These are phyloP conservation scores for Xylaria sp. DNA, from an alignment of 495 filamentous ascomycete genomes.

Conservation along the genomic window DNA sequence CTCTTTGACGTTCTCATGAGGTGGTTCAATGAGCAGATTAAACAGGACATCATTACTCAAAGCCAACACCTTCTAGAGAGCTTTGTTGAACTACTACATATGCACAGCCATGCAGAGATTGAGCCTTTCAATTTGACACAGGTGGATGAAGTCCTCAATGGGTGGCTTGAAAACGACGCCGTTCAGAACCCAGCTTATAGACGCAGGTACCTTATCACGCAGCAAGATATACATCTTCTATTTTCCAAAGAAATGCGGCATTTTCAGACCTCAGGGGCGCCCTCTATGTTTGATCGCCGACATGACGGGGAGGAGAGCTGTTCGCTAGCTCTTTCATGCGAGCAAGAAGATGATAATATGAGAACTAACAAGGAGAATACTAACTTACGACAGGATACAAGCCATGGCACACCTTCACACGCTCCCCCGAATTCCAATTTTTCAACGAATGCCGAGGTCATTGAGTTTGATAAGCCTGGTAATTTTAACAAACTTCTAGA, in stretches of 20 bases:
- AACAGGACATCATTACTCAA: conserved; percentile 33
- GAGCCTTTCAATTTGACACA: conserved; percentile 24
- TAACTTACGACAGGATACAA: neutral
- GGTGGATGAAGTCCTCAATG: conserved; percentile 36
- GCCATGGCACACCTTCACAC: neutral
- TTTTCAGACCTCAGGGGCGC: neutral
- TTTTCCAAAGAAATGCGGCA: neutral
- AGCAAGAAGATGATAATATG: neutral
- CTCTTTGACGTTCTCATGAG: conserved; percentile 35
- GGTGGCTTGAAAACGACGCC: conserved; percentile 38
- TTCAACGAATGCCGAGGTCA: neutral
- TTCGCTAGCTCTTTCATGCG: neutral
- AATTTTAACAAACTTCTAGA: neutral
- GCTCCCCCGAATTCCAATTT: neutral
- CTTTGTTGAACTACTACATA: conserved; percentile 32
- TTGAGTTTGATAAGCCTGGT: neutral
- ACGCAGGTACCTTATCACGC: conserved; percentile 38
- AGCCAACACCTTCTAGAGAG: conserved; percentile 28
- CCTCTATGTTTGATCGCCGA: neutral
- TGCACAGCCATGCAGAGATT: conserved; percentile 14
- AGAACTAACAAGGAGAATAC: neutral
- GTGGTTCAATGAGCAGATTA: conserved; percentile 47
- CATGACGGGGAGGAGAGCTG: neutral
- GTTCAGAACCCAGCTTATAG: conserved; percentile 30
- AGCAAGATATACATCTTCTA: conserved; percentile 32